These are phyloP conservation scores for Graphilbum ipis-grandicollis DNA, from an alignment of 2,329 filamentous ascomycete genomes.

Conservation along the genomic window DNA sequence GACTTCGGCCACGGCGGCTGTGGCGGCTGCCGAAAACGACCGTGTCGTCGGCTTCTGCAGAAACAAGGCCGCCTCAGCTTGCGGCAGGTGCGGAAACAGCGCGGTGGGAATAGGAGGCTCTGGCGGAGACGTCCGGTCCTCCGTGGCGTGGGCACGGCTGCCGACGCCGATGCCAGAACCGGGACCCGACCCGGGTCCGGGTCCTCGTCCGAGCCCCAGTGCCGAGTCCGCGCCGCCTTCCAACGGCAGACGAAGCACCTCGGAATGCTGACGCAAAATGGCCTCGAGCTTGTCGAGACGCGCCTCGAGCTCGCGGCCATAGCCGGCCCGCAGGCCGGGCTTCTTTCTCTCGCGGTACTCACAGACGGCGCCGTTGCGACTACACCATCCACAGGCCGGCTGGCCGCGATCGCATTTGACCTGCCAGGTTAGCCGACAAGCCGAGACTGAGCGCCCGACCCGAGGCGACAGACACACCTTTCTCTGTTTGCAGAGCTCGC, in stretches of 20 bases:
- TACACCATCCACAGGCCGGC: conserved; percentile 54
- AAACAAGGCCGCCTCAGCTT: conserved; percentile 43
- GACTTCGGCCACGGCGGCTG: conserved; percentile 29
- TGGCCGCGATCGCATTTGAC: conserved; percentile 63
- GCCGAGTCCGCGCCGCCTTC: conserved; percentile 12
- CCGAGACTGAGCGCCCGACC: too few relatives aligned
- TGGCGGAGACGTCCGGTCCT: conserved; percentile 36
- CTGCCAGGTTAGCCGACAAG: conserved; percentile 20
- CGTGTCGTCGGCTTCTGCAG: conserved; percentile 36
- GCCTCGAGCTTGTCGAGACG: conserved; percentile 53
- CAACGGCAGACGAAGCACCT: conserved; percentile 44
- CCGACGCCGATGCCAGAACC: conserved; percentile 10
- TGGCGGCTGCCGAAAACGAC: conserved; percentile 13
- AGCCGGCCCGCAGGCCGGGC: conserved; percentile 47
- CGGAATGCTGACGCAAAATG: conserved; percentile 46
- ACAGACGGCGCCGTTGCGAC: conserved; percentile 42
- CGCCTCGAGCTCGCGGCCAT: conserved; percentile 57
- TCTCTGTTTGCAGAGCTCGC: conserved; percentile 65
- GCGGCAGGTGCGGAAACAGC: conserved; percentile 31
- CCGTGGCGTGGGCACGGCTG: conserved; percentile 16
- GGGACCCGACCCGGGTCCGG: too few relatives aligned
- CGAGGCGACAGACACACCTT: conserved; percentile 34
- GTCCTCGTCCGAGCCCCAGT: too few relatives aligned
- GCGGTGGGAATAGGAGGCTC: conserved; percentile 19
- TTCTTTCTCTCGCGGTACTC: conserved; percentile 56